Percentiles rank a stretch among this genome's conserved stretches.
These are phyloP conservation scores for Cystofilobasidium bisporidii DNA, from an alignment of 768 basidiomycete genomes.

Conservation along the genomic window DNA sequence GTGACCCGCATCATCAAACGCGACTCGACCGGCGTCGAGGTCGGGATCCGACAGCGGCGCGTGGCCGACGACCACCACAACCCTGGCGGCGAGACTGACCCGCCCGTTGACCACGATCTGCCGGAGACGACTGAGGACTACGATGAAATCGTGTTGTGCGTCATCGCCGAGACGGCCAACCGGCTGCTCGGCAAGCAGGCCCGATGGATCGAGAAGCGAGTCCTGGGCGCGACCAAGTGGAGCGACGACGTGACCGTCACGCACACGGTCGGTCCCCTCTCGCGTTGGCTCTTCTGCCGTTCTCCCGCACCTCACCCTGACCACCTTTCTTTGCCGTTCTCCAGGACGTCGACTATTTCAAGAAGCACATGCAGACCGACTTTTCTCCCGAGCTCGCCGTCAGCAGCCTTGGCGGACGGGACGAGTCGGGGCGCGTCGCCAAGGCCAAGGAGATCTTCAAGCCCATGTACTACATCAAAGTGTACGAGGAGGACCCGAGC, in stretches of 20 bases:
- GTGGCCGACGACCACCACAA: conserved; percentile 40
- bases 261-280: conserved; percentile 37
- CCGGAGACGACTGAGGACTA: conserved; percentile 40
- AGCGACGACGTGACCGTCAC: conserved; percentile 46
- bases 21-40: conserved; percentile 35
- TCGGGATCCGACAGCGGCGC: conserved; percentile 36
- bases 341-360: conserved; percentile 41
- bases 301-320: neutral
- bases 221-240: conserved; percentile 46
- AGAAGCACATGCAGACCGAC: conserved; percentile 40
- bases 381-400: conserved; percentile 37
- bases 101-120: conserved; percentile 33
- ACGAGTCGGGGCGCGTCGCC: conserved; percentile 38
- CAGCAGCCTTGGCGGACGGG: conserved; percentile 37
- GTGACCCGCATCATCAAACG: conserved; percentile 36
- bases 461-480: conserved; percentile 28
- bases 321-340: neutral
- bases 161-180: conserved; percentile 45
- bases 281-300: neutral
- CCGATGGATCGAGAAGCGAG: conserved; percentile 41
- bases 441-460: conserved; percentile 39
- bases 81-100: conserved; percentile 37
- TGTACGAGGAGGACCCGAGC: conserved; percentile 34
- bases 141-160: conserved; percentile 46
- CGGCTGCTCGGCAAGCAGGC: conserved; percentile 44